Evolutionary conservation across 768 basidiomycete species (phyloP).

Genomic region (Thelephora ganbajun): DNA sequence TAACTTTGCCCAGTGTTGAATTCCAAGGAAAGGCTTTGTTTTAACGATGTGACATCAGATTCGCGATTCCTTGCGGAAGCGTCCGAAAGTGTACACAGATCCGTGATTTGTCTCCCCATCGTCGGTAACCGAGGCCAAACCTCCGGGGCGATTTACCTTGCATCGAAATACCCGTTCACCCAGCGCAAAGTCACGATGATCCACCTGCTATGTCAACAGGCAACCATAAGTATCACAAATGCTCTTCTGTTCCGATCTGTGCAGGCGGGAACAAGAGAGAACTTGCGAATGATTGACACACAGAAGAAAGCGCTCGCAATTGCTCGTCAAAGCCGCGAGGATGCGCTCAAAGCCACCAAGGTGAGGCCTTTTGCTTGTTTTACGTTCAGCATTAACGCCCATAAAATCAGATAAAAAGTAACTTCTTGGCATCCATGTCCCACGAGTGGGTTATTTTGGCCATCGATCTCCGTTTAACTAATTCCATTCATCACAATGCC

Average conservation of each 20-base stretch:
- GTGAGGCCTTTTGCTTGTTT: conserved; percentile 16
- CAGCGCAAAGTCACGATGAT: conserved; percentile 45
- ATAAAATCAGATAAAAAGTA: conserved; percentile 51
- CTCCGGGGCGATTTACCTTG: conserved; percentile 56
- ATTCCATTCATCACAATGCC: no score
- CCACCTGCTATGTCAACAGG: conserved; percentile 57
- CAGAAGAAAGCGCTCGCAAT: conserved; percentile 58
- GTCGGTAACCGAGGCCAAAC: conserved; percentile 67
- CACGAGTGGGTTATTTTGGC: conserved; percentile 30
- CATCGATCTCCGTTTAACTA: no score
- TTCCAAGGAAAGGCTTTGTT: conserved; percentile 44
- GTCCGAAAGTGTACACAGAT: conserved; percentile 41
- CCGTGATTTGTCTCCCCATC: conserved; percentile 56
- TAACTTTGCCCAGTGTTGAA: conserved; percentile 35
- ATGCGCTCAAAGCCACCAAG: conserved; percentile 63
- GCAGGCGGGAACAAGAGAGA: conserved; percentile 59
- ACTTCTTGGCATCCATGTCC: conserved; percentile 64
- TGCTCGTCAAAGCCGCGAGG: conserved; percentile 55
- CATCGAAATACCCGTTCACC: conserved; percentile 52
- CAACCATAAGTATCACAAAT: conserved; percentile 63
- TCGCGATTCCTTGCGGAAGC: conserved; percentile 59
- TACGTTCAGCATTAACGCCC: neutral
- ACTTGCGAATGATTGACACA: conserved; percentile 64
- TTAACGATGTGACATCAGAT: conserved; percentile 49
- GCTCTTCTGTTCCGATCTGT: conserved; percentile 64